These are phyloP conservation scores for Trichoderma simmonsii DNA, from an alignment of 2,329 filamentous ascomycete species.

Conservation along the genomic window DNA sequence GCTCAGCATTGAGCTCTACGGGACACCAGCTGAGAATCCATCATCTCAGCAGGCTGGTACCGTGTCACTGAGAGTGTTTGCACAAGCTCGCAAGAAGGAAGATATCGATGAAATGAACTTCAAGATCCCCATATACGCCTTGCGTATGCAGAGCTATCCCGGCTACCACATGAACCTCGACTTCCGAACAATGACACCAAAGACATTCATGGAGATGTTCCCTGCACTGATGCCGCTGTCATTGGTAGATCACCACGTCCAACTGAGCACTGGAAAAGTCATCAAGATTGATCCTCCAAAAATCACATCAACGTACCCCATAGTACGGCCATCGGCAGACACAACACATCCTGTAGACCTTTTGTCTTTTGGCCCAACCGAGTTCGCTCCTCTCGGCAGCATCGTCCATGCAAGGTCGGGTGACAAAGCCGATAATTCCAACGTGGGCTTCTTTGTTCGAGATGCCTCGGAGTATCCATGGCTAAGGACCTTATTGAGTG, in stretches of 20 bases:
- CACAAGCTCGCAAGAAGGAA: conserved; percentile 41
- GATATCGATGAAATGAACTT: conserved; percentile 37
- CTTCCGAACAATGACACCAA: conserved; percentile 42
- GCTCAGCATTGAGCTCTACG: conserved; percentile 35
- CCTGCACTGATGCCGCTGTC: conserved; percentile 33
- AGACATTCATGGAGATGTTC: conserved; percentile 44
- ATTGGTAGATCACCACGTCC: conserved; percentile 29
- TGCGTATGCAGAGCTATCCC: conserved; percentile 41
- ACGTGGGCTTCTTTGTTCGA: conserved; percentile 46
- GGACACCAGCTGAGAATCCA: conserved; percentile 39
- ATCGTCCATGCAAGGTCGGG: conserved; percentile 34
- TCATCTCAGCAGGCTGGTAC: conserved; percentile 46
- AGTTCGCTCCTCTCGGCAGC: conserved; percentile 29
- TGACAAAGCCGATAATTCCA: conserved; percentile 44
- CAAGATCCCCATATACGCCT: conserved; percentile 36
- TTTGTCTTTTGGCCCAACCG: conserved; percentile 27
- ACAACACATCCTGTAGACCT: conserved; percentile 27
- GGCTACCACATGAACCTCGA: conserved; percentile 44
- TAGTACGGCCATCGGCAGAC: conserved; percentile 28
- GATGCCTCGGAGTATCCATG: conserved; percentile 44
- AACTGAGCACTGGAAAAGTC: conserved; percentile 24
- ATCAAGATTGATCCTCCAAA: conserved; percentile 24
- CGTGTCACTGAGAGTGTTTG: conserved; percentile 45
- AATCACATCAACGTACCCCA: conserved; percentile 25
- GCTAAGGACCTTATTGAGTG: conserved; percentile 41